These are phyloP conservation scores for Magnusiomyces ingens DNA, from an alignment of 1,139 yeast genomes.

Conservation along the genomic window DNA sequence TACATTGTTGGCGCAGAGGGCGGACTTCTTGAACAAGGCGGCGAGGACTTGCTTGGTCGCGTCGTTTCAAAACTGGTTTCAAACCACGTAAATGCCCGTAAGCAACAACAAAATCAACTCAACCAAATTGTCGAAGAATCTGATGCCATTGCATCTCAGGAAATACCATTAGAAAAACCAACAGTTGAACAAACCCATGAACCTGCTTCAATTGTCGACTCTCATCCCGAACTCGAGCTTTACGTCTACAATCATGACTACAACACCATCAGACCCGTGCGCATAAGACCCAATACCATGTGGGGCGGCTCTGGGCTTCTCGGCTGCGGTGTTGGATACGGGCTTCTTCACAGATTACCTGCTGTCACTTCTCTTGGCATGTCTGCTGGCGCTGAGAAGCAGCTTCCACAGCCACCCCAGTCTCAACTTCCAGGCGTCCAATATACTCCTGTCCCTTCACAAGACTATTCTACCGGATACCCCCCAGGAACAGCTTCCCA, in stretches of 20 bases:
- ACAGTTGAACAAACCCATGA: background rate
- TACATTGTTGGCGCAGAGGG: slow-evolving; percentile 86
- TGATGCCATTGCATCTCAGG: background rate
- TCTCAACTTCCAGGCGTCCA: background rate
- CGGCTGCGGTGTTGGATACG: slow-evolving; percentile 95
- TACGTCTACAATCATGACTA: slow-evolving; percentile 86
- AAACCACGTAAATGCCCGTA: slow-evolving; percentile 20
- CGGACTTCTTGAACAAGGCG: slow-evolving; percentile 76
- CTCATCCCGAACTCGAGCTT: slow-evolving; percentile 38
- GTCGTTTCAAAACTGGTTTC: slow-evolving; percentile 40
- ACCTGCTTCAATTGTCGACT: slow-evolving; percentile 8
- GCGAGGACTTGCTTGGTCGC: slow-evolving; percentile 70
- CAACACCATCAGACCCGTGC: slow-evolving; percentile 79
- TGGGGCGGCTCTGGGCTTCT: slow-evolving; percentile 72
- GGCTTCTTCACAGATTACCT: slow-evolving; percentile 78
- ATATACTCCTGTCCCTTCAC: background rate
- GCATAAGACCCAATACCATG: slow-evolving; percentile 54
- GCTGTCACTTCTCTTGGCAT: slow-evolving; percentile 28
- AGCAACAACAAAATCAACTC: slow-evolving; percentile 15
- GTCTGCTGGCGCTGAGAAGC: slow-evolving; percentile 7
- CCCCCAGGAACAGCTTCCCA: slow-evolving; percentile 4
- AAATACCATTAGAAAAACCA: background rate
- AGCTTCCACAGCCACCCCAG: slow-evolving; percentile 8
- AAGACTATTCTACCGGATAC: background rate
- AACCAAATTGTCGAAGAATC: slow-evolving; percentile 1